Conservation (phyloP, 345 rosid genomes). For the Geranium brycei region DNA sequence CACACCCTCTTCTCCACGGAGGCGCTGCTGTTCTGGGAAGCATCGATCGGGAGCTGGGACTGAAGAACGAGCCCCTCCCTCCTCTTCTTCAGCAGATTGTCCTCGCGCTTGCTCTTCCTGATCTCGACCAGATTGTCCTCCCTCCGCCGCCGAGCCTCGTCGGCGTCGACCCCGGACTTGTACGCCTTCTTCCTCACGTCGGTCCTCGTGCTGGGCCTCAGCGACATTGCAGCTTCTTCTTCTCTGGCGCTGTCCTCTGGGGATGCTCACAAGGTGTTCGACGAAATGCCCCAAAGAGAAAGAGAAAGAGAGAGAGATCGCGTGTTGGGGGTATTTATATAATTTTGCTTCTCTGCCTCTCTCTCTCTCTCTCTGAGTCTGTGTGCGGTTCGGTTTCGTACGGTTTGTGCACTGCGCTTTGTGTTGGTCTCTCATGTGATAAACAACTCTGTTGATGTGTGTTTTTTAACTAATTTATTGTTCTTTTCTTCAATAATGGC, state of each 20-base stretch:
- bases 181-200: constrained; percentile 62
- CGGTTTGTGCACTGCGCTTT: too few relatives aligned
- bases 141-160: constrained; percentile 62
- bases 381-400: too few relatives aligned
- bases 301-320: not conserved
- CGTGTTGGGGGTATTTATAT: not conserved
- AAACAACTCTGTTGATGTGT: too few relatives aligned
- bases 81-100: constrained; percentile 57
- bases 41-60: constrained; percentile 35
- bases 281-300: not conserved
- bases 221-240: constrained; percentile 24
- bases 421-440: too few relatives aligned
- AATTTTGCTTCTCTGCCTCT: not conserved
- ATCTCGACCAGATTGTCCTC: constrained; percentile 75
- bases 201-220: constrained; percentile 47
- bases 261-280: not conserved
- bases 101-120: constrained; percentile 63
- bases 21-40: constrained; percentile 40
- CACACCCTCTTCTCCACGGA: constrained; percentile 57
- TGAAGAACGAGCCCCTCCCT: constrained; percentile 51
- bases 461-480: too few relatives aligned
- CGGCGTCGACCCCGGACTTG: constrained; percentile 63
- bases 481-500: too few relatives aligned
- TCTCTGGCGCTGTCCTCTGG: not conserved
- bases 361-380: too few relatives aligned